phyloP scores from a whole-genome alignment of 1,284 basidiomycete genomes.

The Rhodotorula sp. region DNA sequence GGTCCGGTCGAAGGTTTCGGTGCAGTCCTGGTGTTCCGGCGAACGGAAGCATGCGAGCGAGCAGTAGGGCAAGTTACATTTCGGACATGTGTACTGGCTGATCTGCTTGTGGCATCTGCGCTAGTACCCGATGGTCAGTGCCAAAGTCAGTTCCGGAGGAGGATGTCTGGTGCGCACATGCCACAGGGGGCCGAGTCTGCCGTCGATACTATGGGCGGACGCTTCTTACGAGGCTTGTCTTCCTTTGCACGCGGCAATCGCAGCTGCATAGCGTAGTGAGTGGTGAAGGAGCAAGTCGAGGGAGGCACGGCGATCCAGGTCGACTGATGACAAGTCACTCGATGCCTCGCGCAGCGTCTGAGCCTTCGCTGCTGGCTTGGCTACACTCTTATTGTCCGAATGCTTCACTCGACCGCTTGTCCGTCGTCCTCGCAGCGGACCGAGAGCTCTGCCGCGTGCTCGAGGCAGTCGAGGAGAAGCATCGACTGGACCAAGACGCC shows the following conservation, averaged over 20 bases:
- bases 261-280: constrained; percentile 11
- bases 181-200: constrained; percentile 20
- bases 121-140: too few relatives aligned
- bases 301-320: neutral
- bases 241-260: constrained; percentile 21
- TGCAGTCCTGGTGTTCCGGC: constrained; percentile 66
- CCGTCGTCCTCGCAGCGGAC: neutral
- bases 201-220: constrained; percentile 26
- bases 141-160: neutral
- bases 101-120: constrained; percentile 69
- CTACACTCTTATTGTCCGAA: neutral
- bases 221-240: constrained; percentile 4
- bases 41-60: constrained; percentile 72
- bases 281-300: too few relatives aligned
- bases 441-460: neutral
- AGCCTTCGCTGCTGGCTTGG: constrained; percentile 1
- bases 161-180: constrained; percentile 9
- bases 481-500: neutral
- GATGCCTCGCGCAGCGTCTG: neutral
- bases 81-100: constrained; percentile 72
- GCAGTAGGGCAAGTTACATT: constrained; percentile 75
- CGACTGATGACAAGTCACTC: neutral
- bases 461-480: neutral
- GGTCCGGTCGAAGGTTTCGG: constrained; percentile 70
- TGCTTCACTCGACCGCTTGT: neutral